Evolutionary conservation across 805 yeast genomes (phyloP).

Genomic region (Candida corydali): DNA sequence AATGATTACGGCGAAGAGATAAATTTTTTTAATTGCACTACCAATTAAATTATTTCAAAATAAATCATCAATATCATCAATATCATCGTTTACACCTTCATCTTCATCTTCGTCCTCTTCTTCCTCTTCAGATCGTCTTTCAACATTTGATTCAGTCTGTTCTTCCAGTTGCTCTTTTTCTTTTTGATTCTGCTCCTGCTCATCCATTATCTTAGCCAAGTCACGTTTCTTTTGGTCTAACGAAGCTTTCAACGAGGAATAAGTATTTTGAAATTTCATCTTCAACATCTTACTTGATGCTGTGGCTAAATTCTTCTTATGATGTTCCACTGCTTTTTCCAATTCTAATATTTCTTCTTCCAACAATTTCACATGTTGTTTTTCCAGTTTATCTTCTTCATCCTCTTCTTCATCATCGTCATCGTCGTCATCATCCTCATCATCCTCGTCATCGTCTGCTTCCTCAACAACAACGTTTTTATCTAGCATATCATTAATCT

Average conservation of each 20-base stretch:
- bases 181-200: conserved; percentile 23
- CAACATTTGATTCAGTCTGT: conserved; percentile 32
- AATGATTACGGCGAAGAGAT: conserved; percentile 4
- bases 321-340: conserved; percentile 69
- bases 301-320: conserved; percentile 64
- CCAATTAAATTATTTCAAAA: conserved; percentile 14
- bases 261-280: conserved; percentile 79
- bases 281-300: conserved; percentile 82
- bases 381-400: conserved; percentile 47
- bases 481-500: conserved; percentile 21
- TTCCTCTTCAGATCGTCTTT: conserved; percentile 23
- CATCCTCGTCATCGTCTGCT: conserved; percentile 54
- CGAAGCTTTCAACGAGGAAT: conserved; percentile 72
- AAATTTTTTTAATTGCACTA: neutral
- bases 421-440: conserved; percentile 51
- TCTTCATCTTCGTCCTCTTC: conserved; percentile 28
- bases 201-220: conserved; percentile 33
- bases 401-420: conserved; percentile 47
- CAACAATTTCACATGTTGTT: conserved; percentile 56
- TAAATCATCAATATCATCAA: conserved; percentile 38
- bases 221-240: conserved; percentile 75
- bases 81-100: conserved; percentile 9
- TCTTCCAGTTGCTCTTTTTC: conserved; percentile 21
- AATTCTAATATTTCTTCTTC: conserved; percentile 84
- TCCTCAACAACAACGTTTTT: conserved; percentile 45